Evolutionary conservation across 352 stramenopile genomes (phyloP).

Genomic region (Pythium sp.): DNA sequence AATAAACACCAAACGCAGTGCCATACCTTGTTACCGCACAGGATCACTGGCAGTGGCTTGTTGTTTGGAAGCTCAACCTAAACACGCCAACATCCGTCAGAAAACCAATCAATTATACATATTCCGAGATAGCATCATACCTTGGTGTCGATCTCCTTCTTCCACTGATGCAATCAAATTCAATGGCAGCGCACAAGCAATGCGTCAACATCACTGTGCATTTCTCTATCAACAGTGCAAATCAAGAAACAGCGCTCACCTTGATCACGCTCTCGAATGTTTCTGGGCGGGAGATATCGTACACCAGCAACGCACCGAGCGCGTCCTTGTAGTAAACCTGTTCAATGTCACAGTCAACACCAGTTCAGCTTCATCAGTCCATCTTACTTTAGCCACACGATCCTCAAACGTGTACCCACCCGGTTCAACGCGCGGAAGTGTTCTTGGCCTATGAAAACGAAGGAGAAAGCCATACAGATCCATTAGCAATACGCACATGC

Average conservation of each 20-base stretch:
- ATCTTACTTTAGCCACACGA: background rate
- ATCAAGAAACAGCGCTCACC: slow-evolving; percentile 23
- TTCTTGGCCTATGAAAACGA: slow-evolving; percentile 70
- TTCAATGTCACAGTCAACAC: background rate
- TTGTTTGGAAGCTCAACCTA: slow-evolving; percentile 88
- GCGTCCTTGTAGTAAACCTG: slow-evolving; percentile 94
- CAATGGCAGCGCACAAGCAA: background rate
- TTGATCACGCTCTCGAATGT: slow-evolving; percentile 90
- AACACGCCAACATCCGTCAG: background rate
- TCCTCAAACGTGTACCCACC: slow-evolving; percentile 27
- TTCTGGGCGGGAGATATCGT: slow-evolving; percentile 89
- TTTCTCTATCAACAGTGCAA: background rate
- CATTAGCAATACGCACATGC: background rate
- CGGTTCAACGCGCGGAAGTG: slow-evolving; percentile 92
- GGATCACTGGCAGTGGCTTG: slow-evolving; percentile 87
- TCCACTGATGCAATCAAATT: slow-evolving; percentile 67
- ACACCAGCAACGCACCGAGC: slow-evolving; percentile 89
- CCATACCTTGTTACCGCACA: slow-evolving; percentile 91
- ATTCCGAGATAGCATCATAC: slow-evolving; percentile 20
- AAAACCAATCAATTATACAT: background rate
- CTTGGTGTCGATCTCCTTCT: slow-evolving; percentile 93
- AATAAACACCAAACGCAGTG: background rate
- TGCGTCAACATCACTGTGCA: background rate
- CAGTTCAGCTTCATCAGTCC: background rate
- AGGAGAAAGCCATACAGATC: background rate